Evolutionary conservation across 202 grass and related monocot genomes (phyloP).

Genomic region (Zoysia matrella): DNA sequence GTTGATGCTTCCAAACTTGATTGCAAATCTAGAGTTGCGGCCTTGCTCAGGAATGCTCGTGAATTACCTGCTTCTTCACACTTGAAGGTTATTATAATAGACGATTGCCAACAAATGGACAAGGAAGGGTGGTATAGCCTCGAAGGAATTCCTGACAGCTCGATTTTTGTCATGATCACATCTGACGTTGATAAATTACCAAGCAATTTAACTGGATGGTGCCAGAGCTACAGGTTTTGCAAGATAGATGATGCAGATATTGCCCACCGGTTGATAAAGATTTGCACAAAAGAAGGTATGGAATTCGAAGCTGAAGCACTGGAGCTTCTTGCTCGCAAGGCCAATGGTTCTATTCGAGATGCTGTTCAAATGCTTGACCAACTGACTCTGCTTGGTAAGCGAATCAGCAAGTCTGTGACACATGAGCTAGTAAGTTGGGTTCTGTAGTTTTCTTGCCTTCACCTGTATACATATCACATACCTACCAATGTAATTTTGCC

Average conservation of each 20-base stretch:
- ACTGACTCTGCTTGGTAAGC: conserved; percentile 78
- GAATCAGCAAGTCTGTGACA: conserved; percentile 73
- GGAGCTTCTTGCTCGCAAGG: conserved; percentile 75
- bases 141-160: conserved; percentile 66
- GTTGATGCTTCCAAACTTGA: conserved; percentile 81
- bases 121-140: conserved; percentile 79
- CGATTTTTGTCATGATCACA: conserved; percentile 90
- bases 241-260: conserved; percentile 68
- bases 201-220: conserved; percentile 54
- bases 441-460: conserved; percentile 3
- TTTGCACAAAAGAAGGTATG: conserved; percentile 86
- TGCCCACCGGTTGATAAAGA: conserved; percentile 58
- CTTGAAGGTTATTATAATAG: conserved; percentile 83
- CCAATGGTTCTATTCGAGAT: conserved; percentile 83
- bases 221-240: conserved; percentile 73
- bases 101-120: conserved; percentile 81
- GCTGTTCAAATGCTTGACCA: conserved; percentile 89
- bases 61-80: conserved; percentile 55
- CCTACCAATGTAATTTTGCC: background rate
- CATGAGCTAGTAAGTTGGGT: conserved; percentile 75
- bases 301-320: conserved; percentile 80
- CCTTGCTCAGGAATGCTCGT: conserved; percentile 67
- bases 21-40: conserved; percentile 60
- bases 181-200: conserved; percentile 81
- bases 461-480: background rate